Evolutionary conservation across 805 yeast species (phyloP), one percentile per base, ranked within the genome.

Genomic region (Brettanomyces sp.): DNA sequence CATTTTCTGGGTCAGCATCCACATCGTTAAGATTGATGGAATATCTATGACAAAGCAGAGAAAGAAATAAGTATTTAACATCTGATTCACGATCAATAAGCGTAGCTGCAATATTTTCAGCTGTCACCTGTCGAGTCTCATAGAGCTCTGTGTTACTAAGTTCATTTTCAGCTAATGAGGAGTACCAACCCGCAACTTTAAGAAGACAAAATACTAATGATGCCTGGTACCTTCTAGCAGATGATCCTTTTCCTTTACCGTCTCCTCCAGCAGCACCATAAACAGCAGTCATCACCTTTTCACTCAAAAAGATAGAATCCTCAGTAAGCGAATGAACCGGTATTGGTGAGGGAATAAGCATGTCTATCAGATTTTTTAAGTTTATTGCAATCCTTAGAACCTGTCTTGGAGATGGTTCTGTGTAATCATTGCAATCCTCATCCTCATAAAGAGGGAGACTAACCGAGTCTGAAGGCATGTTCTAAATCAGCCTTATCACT

Each of bases 171-270:
- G 80, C 72, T 49, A 84, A 71, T 18, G 72, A 73, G 66, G 73
- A 68, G 60, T 84, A 86, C 96, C 96, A 88, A 25, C 73, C 76
- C 35, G 83, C 74, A n/a, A 85, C 91, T 53, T 79, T 81, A 48
- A 88, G 65, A 47, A 88, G 66, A 42, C 85, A 80, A 62, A 84
- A 88, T 1, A 86, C 71, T 41, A 87, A 60, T 23, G 79, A 73
- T 0, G 89, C 80, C 45, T 82, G 74, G 58, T 86, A 86, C 56
- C 79, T 78, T 53, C 72, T 68, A 0, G 81, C 69, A 1, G 82
- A 70, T 0, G 82, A 65, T 1, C 79, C 80, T 43, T 68, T 63
- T 2, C 83, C 85, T 41, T 75, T 64, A 4, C 87, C 87, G 42
- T 69, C 69, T 21, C 95, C 95, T 8, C 95, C 95, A 18, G 95